A percentile compares a stretch with the other conserved stretches of the same genome.
Conservation (phyloP, 1,284 basidiomycete species). For the Butyriboletus appendiculatus region DNA sequence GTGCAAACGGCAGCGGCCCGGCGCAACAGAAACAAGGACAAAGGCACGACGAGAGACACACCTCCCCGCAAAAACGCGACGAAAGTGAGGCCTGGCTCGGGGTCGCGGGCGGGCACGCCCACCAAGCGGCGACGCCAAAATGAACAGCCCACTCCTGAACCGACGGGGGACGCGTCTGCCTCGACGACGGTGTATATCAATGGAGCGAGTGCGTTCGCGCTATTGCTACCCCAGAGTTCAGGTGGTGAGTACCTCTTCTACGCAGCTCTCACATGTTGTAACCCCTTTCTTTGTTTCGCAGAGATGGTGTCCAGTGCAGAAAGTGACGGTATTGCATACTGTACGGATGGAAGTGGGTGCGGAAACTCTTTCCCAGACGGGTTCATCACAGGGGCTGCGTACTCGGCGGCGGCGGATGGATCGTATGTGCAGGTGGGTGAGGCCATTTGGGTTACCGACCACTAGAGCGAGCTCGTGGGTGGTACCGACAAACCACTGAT, state of each 20-base stretch:
- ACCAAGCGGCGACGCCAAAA: slow-evolving; percentile 30
- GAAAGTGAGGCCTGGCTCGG: not conserved
- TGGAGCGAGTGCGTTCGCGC: slow-evolving; percentile 38
- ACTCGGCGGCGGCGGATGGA: slow-evolving; percentile 40
- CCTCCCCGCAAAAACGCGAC: not conserved
- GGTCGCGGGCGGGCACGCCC: slow-evolving; percentile 10
- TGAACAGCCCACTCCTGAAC: slow-evolving; percentile 45
- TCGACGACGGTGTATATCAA: slow-evolving; percentile 44
- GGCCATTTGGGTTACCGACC: not conserved
- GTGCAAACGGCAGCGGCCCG: not conserved
- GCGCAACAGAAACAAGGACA: not conserved
- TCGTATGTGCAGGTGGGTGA: slow-evolving; percentile 45
- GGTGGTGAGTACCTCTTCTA: slow-evolving; percentile 36
- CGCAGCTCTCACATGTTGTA: not conserved
- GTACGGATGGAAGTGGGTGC: slow-evolving; percentile 37
- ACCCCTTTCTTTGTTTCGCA: slow-evolving; percentile 2
- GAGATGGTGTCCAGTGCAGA: slow-evolving; percentile 49
- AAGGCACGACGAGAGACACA: not conserved
- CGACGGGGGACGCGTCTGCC: slow-evolving; percentile 42
- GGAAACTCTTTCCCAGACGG: slow-evolving; percentile 36
- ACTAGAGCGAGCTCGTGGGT: not conserved
- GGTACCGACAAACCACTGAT: not conserved
- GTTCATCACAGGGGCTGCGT: slow-evolving; percentile 44
- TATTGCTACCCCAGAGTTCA: slow-evolving; percentile 40
- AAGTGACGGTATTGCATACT: slow-evolving; percentile 41